Percentiles rank a stretch among this genome's conserved stretches.
Evolutionary conservation across 2,329 filamentous ascomycete species (phyloP).

Genomic region (Xylariales sp.): DNA sequence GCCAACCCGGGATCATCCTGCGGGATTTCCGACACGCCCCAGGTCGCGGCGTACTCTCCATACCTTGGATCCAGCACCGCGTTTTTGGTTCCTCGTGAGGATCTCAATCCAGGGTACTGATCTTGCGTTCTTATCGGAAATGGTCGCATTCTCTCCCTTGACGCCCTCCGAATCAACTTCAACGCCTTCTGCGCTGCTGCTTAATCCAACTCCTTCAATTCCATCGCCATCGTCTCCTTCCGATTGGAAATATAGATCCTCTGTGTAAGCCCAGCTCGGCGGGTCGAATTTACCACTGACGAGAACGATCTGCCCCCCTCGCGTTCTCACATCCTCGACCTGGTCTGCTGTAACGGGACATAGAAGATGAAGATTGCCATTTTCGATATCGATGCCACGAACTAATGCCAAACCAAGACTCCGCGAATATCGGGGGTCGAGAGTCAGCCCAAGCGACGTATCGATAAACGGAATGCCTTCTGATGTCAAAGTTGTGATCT

Average conservation of each 20-base stretch:
- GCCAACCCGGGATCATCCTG: constrained; percentile 23
- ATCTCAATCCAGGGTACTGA: constrained; percentile 69
- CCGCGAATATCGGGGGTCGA: constrained; percentile 69
- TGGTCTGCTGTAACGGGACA: constrained; percentile 64
- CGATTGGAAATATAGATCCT: constrained; percentile 63
- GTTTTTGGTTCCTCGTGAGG: constrained; percentile 64
- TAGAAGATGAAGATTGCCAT: constrained; percentile 69
- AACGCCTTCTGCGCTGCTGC: constrained; percentile 47
- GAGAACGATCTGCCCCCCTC: constrained; percentile 66
- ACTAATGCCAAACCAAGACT: constrained; percentile 75
- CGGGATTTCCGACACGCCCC: constrained; percentile 51
- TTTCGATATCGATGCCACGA: constrained; percentile 72
- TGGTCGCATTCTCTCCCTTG: constrained; percentile 42
- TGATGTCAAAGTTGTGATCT: constrained; percentile 55
- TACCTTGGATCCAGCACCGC: constrained; percentile 68
- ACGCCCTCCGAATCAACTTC: constrained; percentile 52
- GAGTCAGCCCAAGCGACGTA: constrained; percentile 62
- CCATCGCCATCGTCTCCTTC: constrained; percentile 37
- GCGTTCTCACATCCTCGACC: constrained; percentile 55
- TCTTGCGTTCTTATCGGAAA: constrained; percentile 31
- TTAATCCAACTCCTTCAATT: constrained; percentile 40
- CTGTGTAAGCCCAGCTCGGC: constrained; percentile 76
- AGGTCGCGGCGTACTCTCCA: constrained; percentile 74
- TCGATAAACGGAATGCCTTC: constrained; percentile 73
- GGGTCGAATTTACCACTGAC: constrained; percentile 76